phyloP scores from a whole-genome alignment of 2,329 filamentous ascomycete species.

The Colletotrichum somersetense region DNA sequence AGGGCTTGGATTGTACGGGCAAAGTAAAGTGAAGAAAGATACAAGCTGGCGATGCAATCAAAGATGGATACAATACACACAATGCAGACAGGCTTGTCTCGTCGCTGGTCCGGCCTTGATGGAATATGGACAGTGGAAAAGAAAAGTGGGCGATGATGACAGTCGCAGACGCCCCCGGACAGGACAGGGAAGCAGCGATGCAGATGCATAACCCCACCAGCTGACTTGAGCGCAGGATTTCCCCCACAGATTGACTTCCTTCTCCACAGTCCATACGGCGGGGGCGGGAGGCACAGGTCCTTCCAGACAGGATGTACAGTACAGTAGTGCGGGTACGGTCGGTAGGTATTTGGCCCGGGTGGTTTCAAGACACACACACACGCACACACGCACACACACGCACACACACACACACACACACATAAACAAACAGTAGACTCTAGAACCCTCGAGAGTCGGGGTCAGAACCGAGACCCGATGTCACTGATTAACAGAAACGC shows the following conservation, averaged over 20 bases:
- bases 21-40: not conserved
- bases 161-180: slow-evolving; percentile 24
- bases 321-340: too few relatives aligned
- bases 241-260: not conserved
- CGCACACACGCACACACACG: too few relatives aligned
- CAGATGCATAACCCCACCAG: slow-evolving; percentile 2
- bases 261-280: not conserved
- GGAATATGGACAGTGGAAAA: not conserved
- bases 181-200: not conserved
- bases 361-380: too few relatives aligned
- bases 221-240: not conserved
- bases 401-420: not conserved
- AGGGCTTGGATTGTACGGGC: not conserved
- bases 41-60: not conserved
- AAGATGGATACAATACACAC: not conserved
- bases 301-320: not conserved
- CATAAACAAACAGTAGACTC: not conserved
- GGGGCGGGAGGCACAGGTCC: not conserved
- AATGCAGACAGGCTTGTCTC: not conserved
- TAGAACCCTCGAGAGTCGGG: not conserved
- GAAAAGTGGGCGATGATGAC: slow-evolving; percentile 32
- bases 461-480: not conserved
- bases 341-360: too few relatives aligned
- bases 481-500: not conserved
- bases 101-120: not conserved